These are phyloP conservation scores for Neckera pumila DNA, from an alignment of 225 moss, liverwort and hornwort species.

Conservation along the genomic window DNA sequence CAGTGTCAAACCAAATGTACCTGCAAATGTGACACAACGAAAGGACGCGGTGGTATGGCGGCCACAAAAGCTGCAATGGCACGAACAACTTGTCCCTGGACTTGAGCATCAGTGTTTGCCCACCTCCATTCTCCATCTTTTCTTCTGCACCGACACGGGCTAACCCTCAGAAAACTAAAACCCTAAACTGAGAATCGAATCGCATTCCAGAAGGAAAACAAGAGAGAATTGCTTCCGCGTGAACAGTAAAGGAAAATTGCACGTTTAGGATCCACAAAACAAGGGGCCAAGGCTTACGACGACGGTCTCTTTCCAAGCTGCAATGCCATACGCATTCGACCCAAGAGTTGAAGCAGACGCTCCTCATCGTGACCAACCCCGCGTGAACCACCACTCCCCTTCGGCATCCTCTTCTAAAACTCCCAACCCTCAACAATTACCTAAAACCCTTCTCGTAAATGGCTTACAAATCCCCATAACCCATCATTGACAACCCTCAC, in stretches of 20 bases:
- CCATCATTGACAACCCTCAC: neutral
- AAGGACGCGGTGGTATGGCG: conserved; percentile 31
- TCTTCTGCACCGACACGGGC: conserved; percentile 7
- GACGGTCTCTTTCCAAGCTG: conserved; percentile 34
- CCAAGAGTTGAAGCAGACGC: conserved; percentile 25
- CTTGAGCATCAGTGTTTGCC: conserved; percentile 55
- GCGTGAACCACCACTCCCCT: conserved; percentile 4
- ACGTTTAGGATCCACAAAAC: neutral
- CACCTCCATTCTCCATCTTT: conserved; percentile 44
- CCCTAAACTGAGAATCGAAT: neutral
- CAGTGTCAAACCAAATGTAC: neutral
- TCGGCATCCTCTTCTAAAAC: conserved; percentile 22
- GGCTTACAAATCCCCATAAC: neutral
- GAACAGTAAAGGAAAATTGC: neutral
- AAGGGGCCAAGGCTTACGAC: neutral
- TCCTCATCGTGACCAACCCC: conserved; percentile 16
- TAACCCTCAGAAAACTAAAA: neutral
- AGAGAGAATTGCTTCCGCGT: neutral
- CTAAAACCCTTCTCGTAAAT: neutral
- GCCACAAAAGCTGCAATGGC: conserved; percentile 66
- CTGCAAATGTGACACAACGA: conserved; percentile 28
- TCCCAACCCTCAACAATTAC: neutral
- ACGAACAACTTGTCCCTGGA: conserved; percentile 61
- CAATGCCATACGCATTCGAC: conserved; percentile 33
- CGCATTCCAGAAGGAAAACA: neutral